These are phyloP conservation scores for Luffa acutangula DNA, from an alignment of 306 rosid genomes.

Conservation along the genomic window DNA sequence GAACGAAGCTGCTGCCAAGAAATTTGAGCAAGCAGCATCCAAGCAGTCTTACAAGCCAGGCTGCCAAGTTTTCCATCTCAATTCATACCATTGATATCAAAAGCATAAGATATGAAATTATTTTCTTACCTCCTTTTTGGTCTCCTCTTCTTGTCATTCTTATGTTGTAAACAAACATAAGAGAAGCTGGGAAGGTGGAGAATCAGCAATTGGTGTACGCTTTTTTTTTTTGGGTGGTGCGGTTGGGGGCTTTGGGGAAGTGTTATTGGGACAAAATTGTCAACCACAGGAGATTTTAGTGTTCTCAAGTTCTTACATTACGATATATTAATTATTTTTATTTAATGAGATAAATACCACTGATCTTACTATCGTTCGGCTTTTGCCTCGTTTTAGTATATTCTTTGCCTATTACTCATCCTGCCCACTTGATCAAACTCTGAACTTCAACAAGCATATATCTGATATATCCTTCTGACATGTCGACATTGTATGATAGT, in stretches of 20 bases:
- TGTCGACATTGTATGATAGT: background rate
- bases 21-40: conserved; percentile 60
- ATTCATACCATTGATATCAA: conserved; percentile 39
- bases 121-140: conserved; percentile 17
- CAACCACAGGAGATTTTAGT: background rate
- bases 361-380: background rate
- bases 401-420: background rate
- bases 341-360: conserved; percentile 8
- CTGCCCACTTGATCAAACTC: background rate
- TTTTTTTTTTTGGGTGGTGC: background rate
- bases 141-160: conserved; percentile 2
- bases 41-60: conserved; percentile 45
- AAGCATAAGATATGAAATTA: conserved; percentile 5
- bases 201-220: conserved; percentile 9
- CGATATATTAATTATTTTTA: conserved; percentile 6
- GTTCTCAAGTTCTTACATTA: background rate
- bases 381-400: background rate
- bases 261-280: background rate
- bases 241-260: background rate
- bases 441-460: background rate
- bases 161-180: background rate
- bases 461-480: background rate
- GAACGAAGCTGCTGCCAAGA: conserved; percentile 44
- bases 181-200: background rate
- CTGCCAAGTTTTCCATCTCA: conserved; percentile 85